Evolutionary conservation across 2,329 filamentous ascomycete species (phyloP), one percentile per base, ranked within the genome.

Genomic region (Apiospora pterosperma): DNA sequence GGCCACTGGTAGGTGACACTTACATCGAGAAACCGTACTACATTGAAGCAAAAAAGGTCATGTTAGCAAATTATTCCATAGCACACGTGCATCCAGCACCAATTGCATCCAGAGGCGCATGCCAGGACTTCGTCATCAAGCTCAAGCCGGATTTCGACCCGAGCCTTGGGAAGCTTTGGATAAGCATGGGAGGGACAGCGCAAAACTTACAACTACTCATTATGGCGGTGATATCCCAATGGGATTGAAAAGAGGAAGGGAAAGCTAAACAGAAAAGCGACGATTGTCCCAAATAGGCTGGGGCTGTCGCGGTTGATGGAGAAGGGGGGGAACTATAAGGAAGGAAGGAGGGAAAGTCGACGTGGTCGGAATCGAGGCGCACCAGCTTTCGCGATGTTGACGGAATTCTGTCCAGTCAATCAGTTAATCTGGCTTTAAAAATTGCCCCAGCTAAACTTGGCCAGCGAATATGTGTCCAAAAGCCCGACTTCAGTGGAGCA

Each of bases 1-100:
- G 48, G 48, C 16, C 48, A 55, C 48, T 34, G 48, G 28, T 10
- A n/a, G 48, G 48, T 55, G 48, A 55, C 48, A 55, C 48, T 55
- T 55, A 55, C 48, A 84, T 99, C 96, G 85, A 99, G 95, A 80
- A 99, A 99, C 81, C 96, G 94, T 83, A 99, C 95, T 98, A 76
- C 66, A 70, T 41, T 44, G 31, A 6, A 75, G 68, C 67, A 69
- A 66, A 69, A 72, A 72, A 61, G 31, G 12, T 31, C n/a, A 23
- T 31, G 25, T 62, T 42, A 62, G 68, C 71, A 11, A n/a, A 11
- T 19, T 34, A 19, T 55, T n/a, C 48, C 48, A 11, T 34, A 11
- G 28, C 25, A n/a, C 4, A 34, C 1, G 28, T 10, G 12, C 7
- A n/a, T 11, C 14, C 16, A 19, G 10, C 16, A 34, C 48, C 48